Evolutionary conservation across 2,329 filamentous ascomycete genomes (phyloP).

Genomic region (Tolypocladium ovalisporum): DNA sequence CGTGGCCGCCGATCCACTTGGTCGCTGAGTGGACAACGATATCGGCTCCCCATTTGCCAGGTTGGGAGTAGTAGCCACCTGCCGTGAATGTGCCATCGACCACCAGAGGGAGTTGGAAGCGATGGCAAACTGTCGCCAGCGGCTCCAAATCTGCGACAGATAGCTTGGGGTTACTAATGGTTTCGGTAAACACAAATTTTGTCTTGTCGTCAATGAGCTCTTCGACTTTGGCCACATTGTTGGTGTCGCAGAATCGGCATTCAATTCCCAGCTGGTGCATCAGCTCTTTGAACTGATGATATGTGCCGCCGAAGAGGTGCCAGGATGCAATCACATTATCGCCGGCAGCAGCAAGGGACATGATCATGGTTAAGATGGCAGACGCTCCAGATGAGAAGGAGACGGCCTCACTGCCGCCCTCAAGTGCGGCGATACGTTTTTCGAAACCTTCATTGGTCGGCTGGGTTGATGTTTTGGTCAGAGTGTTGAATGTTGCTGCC

Average conservation of each 20-base stretch:
- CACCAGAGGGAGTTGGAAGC: not conserved
- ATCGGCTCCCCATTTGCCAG: not conserved
- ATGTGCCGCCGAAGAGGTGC: not conserved
- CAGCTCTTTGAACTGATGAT: not conserved
- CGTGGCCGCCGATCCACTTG: not conserved
- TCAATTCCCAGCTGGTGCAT: not conserved
- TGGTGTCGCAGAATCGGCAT: not conserved
- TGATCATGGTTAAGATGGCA: not conserved
- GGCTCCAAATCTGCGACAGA: not conserved
- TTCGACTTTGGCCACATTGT: not conserved
- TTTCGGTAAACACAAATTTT: not conserved
- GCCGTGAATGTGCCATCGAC: not conserved
- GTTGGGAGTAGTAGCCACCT: not conserved
- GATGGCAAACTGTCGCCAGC: not conserved
- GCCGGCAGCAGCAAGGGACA: not conserved
- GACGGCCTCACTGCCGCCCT: not conserved
- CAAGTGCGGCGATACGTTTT: not conserved
- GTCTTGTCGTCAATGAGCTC: not conserved
- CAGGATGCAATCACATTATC: not conserved
- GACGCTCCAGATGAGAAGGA: not conserved
- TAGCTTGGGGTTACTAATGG: not conserved
- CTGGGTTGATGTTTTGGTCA: not conserved
- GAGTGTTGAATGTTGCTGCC: not conserved
- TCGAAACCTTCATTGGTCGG: not conserved
- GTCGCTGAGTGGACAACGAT: not conserved